Conservation (phyloP, 106 monocot species). For the Phalaenopsis aphrodite region DNA sequence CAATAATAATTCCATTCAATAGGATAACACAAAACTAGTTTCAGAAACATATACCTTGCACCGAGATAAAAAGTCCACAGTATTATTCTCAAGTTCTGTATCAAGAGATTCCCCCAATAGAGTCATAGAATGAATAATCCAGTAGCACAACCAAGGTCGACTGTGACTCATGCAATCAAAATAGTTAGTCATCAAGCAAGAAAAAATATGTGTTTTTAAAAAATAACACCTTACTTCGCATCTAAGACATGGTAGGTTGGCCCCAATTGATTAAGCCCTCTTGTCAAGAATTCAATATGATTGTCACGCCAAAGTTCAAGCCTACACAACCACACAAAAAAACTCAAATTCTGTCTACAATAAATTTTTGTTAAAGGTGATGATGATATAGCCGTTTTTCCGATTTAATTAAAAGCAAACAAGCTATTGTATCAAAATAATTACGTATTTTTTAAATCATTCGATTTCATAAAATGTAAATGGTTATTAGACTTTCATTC, state of each 20-base stretch:
- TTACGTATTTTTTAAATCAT: not conserved
- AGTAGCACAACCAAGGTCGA: constrained; percentile 98
- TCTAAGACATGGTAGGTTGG: constrained; percentile 70
- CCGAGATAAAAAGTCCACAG: constrained; percentile 72
- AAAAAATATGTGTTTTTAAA: no score
- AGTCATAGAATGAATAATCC: constrained; percentile 84
- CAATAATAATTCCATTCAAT: not conserved
- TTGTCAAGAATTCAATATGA: constrained; percentile 66
- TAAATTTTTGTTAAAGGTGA: not conserved
- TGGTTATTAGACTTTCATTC: not conserved
- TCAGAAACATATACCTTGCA: constrained; percentile 54
- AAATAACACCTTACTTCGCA: constrained; percentile 53
- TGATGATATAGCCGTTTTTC: not conserved
- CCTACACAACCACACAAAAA: constrained; percentile 23
- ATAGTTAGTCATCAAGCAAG: not conserved
- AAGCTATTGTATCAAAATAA: not conserved
- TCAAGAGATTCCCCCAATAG: constrained; percentile 62
- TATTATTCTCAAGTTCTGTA: constrained; percentile 47
- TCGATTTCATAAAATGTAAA: not conserved
- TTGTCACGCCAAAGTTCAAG: constrained; percentile 87
- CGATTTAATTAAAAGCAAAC: not conserved
- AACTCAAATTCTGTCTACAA: not conserved
- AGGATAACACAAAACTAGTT: not conserved
- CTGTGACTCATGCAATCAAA: constrained; percentile 22
- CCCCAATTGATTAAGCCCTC: constrained; percentile 53